Evolutionary conservation across 805 yeast genomes (phyloP).

Genomic region (Naumovozyma dairenensis): DNA sequence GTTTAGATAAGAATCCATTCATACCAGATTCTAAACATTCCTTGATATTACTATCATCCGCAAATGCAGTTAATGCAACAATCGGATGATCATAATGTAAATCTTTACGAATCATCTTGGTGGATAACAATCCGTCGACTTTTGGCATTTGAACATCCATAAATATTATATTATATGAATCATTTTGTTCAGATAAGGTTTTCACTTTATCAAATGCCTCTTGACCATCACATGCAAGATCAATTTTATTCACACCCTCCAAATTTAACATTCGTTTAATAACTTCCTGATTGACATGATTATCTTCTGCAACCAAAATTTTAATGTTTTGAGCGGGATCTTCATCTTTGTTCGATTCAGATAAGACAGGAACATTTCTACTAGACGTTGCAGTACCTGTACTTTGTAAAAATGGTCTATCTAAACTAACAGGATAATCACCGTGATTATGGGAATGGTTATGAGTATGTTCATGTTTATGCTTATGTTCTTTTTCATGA

Average conservation of each 20-base stretch:
- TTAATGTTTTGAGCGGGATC: no score
- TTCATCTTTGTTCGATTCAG: constrained; percentile 20
- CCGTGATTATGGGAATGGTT: constrained; percentile 6
- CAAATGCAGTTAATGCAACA: constrained; percentile 91
- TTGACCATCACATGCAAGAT: constrained; percentile 80
- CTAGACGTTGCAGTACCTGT: constrained; percentile 33
- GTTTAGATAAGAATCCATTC: constrained; percentile 86
- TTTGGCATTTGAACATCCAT: constrained; percentile 99
- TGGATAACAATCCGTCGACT: constrained; percentile 81
- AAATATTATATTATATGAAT: constrained; percentile 61
- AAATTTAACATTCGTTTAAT: constrained; percentile 76
- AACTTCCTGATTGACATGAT: constrained; percentile 88
- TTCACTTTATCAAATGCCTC: constrained; percentile 71
- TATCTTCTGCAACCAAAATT: constrained; percentile 89
- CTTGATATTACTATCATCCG: constrained; percentile 81
- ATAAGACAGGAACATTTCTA: constrained; percentile 9
- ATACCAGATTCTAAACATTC: constrained; percentile 86
- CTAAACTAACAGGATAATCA: constrained; percentile 16
- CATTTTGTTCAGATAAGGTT: constrained; percentile 33
- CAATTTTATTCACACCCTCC: constrained; percentile 66
- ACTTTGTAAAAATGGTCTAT: constrained; percentile 30
- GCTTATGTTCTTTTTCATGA: constrained; percentile 6
- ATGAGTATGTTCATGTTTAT: constrained; percentile 1
- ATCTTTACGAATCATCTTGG: constrained; percentile 58
- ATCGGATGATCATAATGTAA: constrained; percentile 61